phyloP scores from a whole-genome alignment of 345 rosid species.

The Ceriops zippeliana region DNA sequence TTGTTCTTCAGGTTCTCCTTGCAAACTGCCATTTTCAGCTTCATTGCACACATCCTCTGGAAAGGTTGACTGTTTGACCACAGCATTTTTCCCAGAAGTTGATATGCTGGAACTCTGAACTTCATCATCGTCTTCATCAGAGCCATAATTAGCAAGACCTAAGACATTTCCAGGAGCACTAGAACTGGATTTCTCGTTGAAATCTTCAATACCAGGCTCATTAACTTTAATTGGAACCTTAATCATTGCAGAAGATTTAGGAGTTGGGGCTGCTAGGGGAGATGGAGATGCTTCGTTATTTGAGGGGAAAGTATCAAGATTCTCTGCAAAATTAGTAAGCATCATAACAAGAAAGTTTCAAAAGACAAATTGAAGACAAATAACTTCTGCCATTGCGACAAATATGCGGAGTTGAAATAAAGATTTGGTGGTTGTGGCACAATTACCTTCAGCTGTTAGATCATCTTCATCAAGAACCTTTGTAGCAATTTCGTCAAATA shows the following conservation, averaged over 20 bases:
- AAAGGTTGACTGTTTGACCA: slow-evolving; percentile 30
- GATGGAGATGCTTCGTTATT: slow-evolving; percentile 40
- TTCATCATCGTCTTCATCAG: slow-evolving; percentile 76
- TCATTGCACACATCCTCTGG: slow-evolving; percentile 27
- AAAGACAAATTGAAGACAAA: neutral
- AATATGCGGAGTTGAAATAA: neutral
- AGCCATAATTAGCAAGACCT: slow-evolving; percentile 91
- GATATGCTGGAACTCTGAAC: slow-evolving; percentile 37
- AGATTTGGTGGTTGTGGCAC: slow-evolving; percentile 9
- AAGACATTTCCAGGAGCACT: slow-evolving; percentile 64
- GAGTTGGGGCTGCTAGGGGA: slow-evolving; percentile 30
- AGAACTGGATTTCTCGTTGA: slow-evolving; percentile 50
- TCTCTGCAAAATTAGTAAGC: slow-evolving; percentile 37
- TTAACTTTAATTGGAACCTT: slow-evolving; percentile 41
- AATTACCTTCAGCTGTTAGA: slow-evolving; percentile 50
- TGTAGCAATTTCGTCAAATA: slow-evolving; percentile 92
- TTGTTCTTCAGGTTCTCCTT: slow-evolving; percentile 26
- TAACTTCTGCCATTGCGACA: slow-evolving; percentile 10
- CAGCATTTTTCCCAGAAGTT: slow-evolving; percentile 27
- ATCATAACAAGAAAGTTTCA: slow-evolving; percentile 5
- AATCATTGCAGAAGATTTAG: slow-evolving; percentile 53
- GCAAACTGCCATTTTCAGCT: slow-evolving; percentile 38
- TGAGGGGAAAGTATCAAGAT: slow-evolving; percentile 29
- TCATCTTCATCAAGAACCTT: slow-evolving; percentile 83
- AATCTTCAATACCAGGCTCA: slow-evolving; percentile 33